These are phyloP conservation scores for Pleurostoma richardsiae DNA, from an alignment of 2,329 filamentous ascomycete genomes.

Conservation along the genomic window DNA sequence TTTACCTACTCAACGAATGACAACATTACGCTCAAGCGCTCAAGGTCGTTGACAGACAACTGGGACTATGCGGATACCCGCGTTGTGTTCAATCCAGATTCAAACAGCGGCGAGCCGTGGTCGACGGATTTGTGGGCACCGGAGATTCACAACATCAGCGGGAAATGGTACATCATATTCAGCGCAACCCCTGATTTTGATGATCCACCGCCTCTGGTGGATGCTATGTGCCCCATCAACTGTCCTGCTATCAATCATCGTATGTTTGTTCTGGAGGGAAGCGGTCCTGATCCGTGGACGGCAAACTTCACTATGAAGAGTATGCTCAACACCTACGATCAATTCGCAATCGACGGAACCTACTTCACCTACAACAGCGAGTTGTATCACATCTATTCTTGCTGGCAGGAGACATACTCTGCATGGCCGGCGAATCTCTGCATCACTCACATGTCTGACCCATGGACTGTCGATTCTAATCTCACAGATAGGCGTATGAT, in stretches of 20 bases:
- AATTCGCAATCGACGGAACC: constrained; percentile 29
- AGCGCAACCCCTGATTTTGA: constrained; percentile 26
- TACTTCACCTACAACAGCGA: constrained; percentile 23
- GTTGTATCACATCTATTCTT: constrained; percentile 28
- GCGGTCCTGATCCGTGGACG: constrained; percentile 24
- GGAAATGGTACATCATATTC: constrained; percentile 25
- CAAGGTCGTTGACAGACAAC: constrained; percentile 29
- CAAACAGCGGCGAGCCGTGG: constrained; percentile 23
- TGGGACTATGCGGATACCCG: constrained; percentile 31
- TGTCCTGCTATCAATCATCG: constrained; percentile 29
- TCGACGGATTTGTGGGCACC: constrained; percentile 28
- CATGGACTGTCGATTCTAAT: constrained; percentile 25
- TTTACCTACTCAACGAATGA: constrained; percentile 32
- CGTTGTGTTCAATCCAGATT: constrained; percentile 26
- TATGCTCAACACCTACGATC: constrained; percentile 26
- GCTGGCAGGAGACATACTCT: constrained; percentile 26
- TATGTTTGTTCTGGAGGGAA: constrained; percentile 26
- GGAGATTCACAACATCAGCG: constrained; percentile 26
- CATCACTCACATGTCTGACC: constrained; percentile 27
- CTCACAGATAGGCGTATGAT: constrained; percentile 24
- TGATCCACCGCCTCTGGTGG: constrained; percentile 23
- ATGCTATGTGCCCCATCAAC: constrained; percentile 25
- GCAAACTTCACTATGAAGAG: constrained; percentile 23
- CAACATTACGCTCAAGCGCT: constrained; percentile 32
- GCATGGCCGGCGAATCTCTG: constrained; percentile 28